Evolutionary conservation across 768 basidiomycete species (phyloP).

Genomic region (Galerina sulciceps): DNA sequence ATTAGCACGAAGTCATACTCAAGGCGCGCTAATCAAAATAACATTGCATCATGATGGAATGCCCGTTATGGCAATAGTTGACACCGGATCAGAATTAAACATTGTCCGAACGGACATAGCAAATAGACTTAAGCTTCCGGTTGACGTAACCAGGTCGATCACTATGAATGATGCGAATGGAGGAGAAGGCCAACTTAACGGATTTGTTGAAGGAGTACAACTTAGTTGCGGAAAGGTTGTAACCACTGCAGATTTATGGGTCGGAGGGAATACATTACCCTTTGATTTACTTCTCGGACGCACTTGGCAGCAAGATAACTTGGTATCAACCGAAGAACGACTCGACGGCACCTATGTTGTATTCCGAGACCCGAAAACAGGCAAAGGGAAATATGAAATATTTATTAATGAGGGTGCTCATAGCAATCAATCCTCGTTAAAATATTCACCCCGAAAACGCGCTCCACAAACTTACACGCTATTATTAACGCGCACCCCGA

Average conservation of each 20-base stretch:
- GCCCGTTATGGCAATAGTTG: slow-evolving; percentile 23
- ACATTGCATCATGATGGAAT: slow-evolving; percentile 9
- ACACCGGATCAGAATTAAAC: slow-evolving; percentile 33
- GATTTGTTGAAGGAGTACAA: slow-evolving; percentile 22
- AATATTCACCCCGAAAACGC: too few species aligned
- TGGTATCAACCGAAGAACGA: slow-evolving; percentile 6
- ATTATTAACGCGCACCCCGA: too few species aligned
- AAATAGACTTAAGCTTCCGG: neutral
- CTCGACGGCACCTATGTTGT: slow-evolving; percentile 8
- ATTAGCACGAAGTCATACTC: neutral
- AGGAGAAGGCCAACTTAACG: slow-evolving; percentile 20
- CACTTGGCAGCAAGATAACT: slow-evolving; percentile 12
- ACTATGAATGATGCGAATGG: slow-evolving; percentile 34
- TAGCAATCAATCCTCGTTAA: too few species aligned
- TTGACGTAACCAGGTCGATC: slow-evolving; percentile 13
- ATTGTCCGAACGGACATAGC: slow-evolving; percentile 18
- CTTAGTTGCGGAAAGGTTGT: slow-evolving; percentile 23
- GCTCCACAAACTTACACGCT: too few species aligned
- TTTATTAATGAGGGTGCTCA: too few species aligned
- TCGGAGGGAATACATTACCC: slow-evolving; percentile 17
- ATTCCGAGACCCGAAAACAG: slow-evolving; percentile 1
- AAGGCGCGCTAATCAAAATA: slow-evolving; percentile 14
- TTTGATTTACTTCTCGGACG: slow-evolving; percentile 15
- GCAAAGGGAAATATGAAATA: neutral
- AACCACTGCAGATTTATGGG: slow-evolving; percentile 23